Conservation (phyloP, 202 grass and related monocot species). For the Panicum hallii region DNA sequence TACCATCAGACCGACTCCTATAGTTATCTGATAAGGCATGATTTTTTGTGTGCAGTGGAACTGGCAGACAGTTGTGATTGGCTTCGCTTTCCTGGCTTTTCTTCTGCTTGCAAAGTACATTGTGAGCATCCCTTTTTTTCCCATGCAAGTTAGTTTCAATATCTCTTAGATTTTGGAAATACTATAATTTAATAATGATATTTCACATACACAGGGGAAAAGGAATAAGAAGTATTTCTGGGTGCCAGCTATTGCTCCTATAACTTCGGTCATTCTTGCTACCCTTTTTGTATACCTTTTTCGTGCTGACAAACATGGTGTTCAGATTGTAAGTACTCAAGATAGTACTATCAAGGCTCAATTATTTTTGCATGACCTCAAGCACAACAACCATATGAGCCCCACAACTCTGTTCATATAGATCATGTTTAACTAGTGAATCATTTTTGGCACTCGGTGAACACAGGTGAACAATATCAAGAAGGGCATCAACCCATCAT, state of each 20-base stretch:
- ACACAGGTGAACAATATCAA: slow-evolving; percentile 79
- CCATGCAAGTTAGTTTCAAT: neutral
- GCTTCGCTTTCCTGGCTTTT: slow-evolving; percentile 69
- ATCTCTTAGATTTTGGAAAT: neutral
- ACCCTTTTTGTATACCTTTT: slow-evolving; percentile 92
- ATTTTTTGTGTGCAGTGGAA: slow-evolving; percentile 77
- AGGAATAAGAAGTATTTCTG: slow-evolving; percentile 85
- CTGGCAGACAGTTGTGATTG: slow-evolving; percentile 92
- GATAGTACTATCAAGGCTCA: neutral
- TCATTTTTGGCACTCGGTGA: slow-evolving; percentile 33
- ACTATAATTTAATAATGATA: neutral
- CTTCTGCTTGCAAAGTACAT: slow-evolving; percentile 80
- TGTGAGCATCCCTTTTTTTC: slow-evolving; percentile 53
- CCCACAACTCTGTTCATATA: neutral
- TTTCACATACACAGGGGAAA: slow-evolving; percentile 68
- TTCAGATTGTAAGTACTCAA: slow-evolving; percentile 90
- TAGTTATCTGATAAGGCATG: slow-evolving; percentile 25
- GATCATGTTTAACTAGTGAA: slow-evolving; percentile 31
- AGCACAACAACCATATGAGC: neutral
- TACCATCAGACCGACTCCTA: slow-evolving; percentile 1
- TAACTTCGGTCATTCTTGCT: slow-evolving; percentile 81
- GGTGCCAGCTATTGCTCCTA: slow-evolving; percentile 88
- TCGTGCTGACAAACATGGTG: slow-evolving; percentile 82
- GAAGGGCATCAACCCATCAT: slow-evolving; percentile 84
- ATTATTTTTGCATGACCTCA: slow-evolving; percentile 8